Percentiles rank a stretch among this genome's conserved stretches.
phyloP scores from a whole-genome alignment of 2,329 filamentous ascomycete genomes.

The Penicillium sp. region DNA sequence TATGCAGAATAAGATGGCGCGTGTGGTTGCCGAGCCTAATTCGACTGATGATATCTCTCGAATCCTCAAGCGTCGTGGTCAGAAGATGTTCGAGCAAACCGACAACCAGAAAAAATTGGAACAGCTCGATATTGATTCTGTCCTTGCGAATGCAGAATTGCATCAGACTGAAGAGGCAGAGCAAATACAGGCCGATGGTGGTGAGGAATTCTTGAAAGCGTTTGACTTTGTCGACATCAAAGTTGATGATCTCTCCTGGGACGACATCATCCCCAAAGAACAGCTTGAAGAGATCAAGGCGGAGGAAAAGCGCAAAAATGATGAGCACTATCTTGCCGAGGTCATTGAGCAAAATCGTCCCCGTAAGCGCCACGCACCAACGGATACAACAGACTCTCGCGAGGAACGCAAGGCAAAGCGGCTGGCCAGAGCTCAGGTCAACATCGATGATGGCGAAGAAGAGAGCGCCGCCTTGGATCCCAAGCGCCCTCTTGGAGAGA shows the following conservation, averaged over 20 bases:
- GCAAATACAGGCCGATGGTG: slow-evolving; percentile 89
- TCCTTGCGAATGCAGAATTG: slow-evolving; percentile 93
- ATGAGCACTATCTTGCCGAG: slow-evolving; percentile 76
- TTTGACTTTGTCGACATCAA: slow-evolving; percentile 97
- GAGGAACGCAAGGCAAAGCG: slow-evolving; percentile 68
- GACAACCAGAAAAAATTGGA: slow-evolving; percentile 95
- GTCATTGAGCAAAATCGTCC: slow-evolving; percentile 83
- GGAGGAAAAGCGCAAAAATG: slow-evolving; percentile 77
- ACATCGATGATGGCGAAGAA: slow-evolving; percentile 65
- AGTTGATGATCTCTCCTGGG: slow-evolving; percentile 88
- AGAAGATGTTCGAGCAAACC: slow-evolving; percentile 97
- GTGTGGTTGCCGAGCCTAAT: slow-evolving; percentile 71
- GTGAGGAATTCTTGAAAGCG: slow-evolving; percentile 87
- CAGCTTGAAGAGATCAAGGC: slow-evolving; percentile 84
- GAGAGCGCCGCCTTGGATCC: slow-evolving; percentile 68
- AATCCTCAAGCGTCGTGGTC: slow-evolving; percentile 95
- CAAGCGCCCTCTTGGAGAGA: slow-evolving; percentile 82
- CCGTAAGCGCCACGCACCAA: slow-evolving; percentile 64
- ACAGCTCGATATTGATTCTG: slow-evolving; percentile 94
- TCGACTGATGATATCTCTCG: slow-evolving; percentile 93
- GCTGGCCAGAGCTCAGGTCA: slow-evolving; percentile 61
- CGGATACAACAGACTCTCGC: slow-evolving; percentile 51
- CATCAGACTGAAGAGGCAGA: slow-evolving; percentile 95
- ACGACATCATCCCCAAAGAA: slow-evolving; percentile 95
- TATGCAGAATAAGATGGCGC: slow-evolving; percentile 71